phyloP scores from a whole-genome alignment of 345 rosid species.

The Eucalyptus victrix region DNA sequence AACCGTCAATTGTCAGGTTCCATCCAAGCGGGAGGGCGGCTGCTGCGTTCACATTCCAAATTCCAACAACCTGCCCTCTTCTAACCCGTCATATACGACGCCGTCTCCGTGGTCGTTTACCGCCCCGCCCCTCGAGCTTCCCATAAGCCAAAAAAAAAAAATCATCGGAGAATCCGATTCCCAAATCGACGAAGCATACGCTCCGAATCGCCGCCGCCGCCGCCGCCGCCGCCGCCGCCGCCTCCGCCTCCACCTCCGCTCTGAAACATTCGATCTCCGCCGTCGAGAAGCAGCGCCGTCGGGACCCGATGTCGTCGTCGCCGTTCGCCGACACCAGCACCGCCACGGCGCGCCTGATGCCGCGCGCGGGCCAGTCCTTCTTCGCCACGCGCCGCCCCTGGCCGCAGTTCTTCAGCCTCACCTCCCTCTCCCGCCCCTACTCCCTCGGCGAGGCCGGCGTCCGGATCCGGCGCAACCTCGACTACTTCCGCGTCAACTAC shows the following conservation, averaged over 20 bases:
- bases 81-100: not conserved
- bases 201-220: not conserved
- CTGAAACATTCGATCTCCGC: not conserved
- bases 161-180: not conserved
- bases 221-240: not conserved
- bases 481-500: constrained; percentile 61
- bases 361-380: constrained; percentile 13
- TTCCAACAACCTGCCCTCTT: not conserved
- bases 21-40: not conserved
- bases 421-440: constrained; percentile 29
- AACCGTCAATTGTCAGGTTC: too few species aligned
- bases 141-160: not conserved
- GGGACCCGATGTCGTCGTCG: not conserved
- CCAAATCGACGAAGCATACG: not conserved
- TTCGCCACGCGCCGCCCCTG: constrained; percentile 58
- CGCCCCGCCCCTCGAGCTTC: not conserved
- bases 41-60: not conserved
- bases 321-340: not conserved
- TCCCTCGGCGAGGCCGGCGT: constrained; percentile 28
- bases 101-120: not conserved
- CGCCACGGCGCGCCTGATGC: constrained; percentile 2
- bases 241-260: not conserved
- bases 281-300: not conserved
- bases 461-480: constrained; percentile 30
- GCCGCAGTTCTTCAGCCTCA: constrained; percentile 16